Conservation (phyloP, 208 protist species). For the Trypanosoma caninum region DNA sequence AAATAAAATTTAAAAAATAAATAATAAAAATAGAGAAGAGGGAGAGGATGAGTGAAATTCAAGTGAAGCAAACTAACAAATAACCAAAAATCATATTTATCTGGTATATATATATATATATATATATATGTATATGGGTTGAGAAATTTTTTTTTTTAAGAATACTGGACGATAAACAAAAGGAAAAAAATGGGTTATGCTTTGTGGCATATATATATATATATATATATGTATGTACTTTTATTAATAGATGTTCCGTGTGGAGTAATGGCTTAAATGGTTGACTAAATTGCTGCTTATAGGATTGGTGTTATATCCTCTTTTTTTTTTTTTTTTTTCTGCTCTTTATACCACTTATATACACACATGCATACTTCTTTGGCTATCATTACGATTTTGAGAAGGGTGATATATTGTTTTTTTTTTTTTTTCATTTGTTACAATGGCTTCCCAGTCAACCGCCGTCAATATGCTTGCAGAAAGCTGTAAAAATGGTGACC, state of each 20-base stretch:
- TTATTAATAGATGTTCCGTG: not conserved
- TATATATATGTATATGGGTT: not conserved
- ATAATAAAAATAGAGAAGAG: constrained; percentile 14
- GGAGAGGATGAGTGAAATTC: constrained; percentile 2
- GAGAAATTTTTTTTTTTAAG: not conserved
- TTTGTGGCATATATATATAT: not conserved
- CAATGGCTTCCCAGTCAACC: not conserved
- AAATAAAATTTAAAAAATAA: constrained; percentile 5
- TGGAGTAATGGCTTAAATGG: too few species aligned
- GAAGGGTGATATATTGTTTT: constrained; percentile 9
- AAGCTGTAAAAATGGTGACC: constrained; percentile 26
- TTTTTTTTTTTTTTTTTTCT: not conserved
- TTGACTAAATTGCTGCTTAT: too few species aligned
- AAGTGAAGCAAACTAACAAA: too few species aligned
- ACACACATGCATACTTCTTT: not conserved
- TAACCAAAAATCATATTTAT: constrained; percentile 11
- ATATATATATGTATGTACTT: not conserved
- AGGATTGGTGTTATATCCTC: too few species aligned
- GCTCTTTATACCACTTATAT: not conserved
- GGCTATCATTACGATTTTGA: not conserved
- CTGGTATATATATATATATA: too few species aligned
- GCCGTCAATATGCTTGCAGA: constrained; percentile 22
- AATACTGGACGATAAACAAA: not conserved
- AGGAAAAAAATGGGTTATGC: not conserved
- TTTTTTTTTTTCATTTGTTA: constrained; percentile 23